Evolutionary conservation across 1,284 basidiomycete genomes (phyloP).

Genomic region (Cryptococcus jaspeensis): DNA sequence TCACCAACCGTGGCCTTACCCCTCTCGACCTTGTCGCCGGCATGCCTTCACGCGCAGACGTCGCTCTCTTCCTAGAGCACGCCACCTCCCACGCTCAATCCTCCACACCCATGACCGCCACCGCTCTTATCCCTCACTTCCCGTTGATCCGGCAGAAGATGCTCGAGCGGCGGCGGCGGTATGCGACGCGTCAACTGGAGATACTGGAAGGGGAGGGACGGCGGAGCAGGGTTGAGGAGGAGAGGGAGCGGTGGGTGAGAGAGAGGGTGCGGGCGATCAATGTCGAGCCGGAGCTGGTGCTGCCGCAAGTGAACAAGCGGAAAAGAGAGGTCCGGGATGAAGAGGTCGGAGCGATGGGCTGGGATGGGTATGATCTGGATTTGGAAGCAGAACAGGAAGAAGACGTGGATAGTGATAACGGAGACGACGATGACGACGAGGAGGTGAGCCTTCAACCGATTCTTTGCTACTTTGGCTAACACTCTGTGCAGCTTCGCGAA

Average conservation of each 20-base stretch:
- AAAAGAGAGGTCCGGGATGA: conserved; percentile 15
- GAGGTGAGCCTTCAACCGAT: conserved; percentile 19
- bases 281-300: conserved; percentile 30
- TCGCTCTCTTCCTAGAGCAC: conserved; percentile 69
- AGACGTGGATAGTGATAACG: conserved; percentile 31
- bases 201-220: conserved; percentile 58
- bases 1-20: conserved; percentile 72
- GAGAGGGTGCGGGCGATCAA: conserved; percentile 48
- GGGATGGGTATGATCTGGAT: conserved; percentile 14
- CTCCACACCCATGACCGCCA: conserved; percentile 9
- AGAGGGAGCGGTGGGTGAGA: conserved; percentile 59
- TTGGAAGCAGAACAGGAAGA: conserved; percentile 16
- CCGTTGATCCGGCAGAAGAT: conserved; percentile 24
- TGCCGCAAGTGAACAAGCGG: conserved; percentile 1
- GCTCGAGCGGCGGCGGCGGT: conserved; percentile 57
- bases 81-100: conserved; percentile 20
- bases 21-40: conserved; percentile 80
- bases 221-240: conserved; percentile 55
- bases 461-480: background rate
- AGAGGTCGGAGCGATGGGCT: conserved; percentile 19
- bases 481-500: conserved; percentile 1
- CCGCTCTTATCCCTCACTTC: conserved; percentile 3
- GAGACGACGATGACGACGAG: conserved; percentile 38
- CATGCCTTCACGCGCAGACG: conserved; percentile 73
- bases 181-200: conserved; percentile 62